Conservation (phyloP, 352 stramenopile species). For the Globisporangium canariense region DNA sequence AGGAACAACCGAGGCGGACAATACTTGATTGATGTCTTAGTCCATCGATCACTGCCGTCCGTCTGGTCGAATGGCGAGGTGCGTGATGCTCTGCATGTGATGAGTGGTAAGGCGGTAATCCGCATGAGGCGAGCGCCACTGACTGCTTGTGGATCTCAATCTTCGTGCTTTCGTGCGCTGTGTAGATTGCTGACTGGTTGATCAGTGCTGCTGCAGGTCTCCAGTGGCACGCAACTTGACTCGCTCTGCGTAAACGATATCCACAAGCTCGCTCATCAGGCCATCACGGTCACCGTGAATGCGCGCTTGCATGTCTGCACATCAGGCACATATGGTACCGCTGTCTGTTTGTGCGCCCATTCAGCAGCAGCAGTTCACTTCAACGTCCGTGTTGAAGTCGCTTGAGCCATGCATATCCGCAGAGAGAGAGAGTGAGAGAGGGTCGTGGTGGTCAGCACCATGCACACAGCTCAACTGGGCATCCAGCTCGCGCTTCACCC, state of each 20-base stretch:
- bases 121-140: neutral
- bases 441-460: too few relatives aligned
- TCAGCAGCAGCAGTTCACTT: neutral
- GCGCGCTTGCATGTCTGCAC: neutral
- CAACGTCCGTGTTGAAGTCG: slow-evolving; percentile 7
- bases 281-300: neutral
- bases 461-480: too few relatives aligned
- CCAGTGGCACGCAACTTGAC: too few relatives aligned
- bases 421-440: too few relatives aligned
- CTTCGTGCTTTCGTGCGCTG: too few relatives aligned
- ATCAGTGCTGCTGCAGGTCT: too few relatives aligned
- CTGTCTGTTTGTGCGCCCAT: neutral
- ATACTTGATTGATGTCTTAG: neutral
- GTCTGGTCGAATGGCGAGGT: neutral
- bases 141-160: neutral
- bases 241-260: too few relatives aligned
- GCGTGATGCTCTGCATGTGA: neutral
- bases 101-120: neutral
- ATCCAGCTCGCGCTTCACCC: too few relatives aligned
- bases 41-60: neutral
- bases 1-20: too few relatives aligned
- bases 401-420: neutral
- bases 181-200: too few relatives aligned
- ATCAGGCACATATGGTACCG: neutral
- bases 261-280: neutral